Evolutionary conservation across 192 early-diverging fungal species (phyloP).

Genomic region (Thamnidium elegans): DNA sequence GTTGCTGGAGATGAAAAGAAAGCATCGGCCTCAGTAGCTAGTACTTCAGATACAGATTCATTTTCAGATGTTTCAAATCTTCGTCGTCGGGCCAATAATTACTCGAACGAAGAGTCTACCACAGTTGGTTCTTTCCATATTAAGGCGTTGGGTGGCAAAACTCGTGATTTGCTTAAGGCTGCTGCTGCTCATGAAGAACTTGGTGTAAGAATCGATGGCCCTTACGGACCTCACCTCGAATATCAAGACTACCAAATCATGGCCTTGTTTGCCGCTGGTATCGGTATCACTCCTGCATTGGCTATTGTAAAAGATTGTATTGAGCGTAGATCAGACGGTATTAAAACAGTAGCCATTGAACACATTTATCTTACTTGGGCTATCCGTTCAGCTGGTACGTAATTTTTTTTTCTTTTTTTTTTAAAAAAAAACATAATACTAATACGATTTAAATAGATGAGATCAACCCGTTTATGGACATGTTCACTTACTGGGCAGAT

Average conservation of each 20-base stretch:
- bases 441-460: slow-evolving; percentile 17
- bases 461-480: slow-evolving; percentile 18
- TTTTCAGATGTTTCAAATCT: neutral
- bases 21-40: neutral
- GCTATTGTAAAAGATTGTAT: slow-evolving; percentile 38
- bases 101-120: neutral
- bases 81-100: slow-evolving; percentile 11
- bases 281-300: slow-evolving; percentile 44
- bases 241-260: slow-evolving; percentile 33
- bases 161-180: slow-evolving; percentile 21
- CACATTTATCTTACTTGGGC: slow-evolving; percentile 42
- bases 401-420: neutral
- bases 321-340: slow-evolving; percentile 27
- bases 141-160: slow-evolving; percentile 36
- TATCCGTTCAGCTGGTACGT: slow-evolving; percentile 34
- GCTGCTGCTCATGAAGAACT: slow-evolving; percentile 14
- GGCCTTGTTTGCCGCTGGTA: slow-evolving; percentile 31
- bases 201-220: slow-evolving; percentile 38
- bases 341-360: slow-evolving; percentile 28
- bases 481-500: slow-evolving; percentile 25
- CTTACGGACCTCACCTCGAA: slow-evolving; percentile 38
- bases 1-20: neutral
- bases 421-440: neutral
- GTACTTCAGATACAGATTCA: slow-evolving; percentile 3
- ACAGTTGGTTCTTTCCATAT: slow-evolving; percentile 34